Evolutionary conservation across 305 asterid species (phyloP).

Genomic region (Andrographis paniculata): DNA sequence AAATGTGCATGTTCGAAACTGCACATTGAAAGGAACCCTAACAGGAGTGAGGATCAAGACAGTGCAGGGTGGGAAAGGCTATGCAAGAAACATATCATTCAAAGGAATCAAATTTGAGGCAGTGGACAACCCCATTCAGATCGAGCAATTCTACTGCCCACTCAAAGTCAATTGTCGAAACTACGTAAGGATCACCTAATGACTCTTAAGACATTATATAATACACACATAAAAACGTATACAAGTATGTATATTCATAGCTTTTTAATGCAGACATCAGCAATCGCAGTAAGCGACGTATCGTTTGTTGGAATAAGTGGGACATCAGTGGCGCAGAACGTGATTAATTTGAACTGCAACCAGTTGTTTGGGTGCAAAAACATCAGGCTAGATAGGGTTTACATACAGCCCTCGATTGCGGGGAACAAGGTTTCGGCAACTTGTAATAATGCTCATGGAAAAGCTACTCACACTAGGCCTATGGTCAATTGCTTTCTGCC

Average conservation of each 20-base stretch:
- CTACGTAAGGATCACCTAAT: slow-evolving; percentile 15
- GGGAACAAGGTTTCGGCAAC: slow-evolving; percentile 28
- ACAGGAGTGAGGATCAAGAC: slow-evolving; percentile 63
- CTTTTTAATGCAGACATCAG: slow-evolving; percentile 31
- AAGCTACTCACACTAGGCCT: slow-evolving; percentile 40
- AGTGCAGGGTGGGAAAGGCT: slow-evolving; percentile 55
- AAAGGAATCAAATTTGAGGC: slow-evolving; percentile 37
- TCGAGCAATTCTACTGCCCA: slow-evolving; percentile 60
- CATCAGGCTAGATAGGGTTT: slow-evolving; percentile 35
- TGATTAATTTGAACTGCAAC: slow-evolving; percentile 45
- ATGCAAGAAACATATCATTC: slow-evolving; percentile 43
- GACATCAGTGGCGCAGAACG: slow-evolving; percentile 42
- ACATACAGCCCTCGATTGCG: slow-evolving; percentile 30
- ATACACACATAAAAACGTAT: no score
- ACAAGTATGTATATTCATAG: no score
- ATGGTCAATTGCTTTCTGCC: slow-evolving; percentile 35
- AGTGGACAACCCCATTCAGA: slow-evolving; percentile 43
- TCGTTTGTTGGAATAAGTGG: slow-evolving; percentile 38
- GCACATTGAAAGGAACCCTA: slow-evolving; percentile 37
- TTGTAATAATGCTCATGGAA: slow-evolving; percentile 53
- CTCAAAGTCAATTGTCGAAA: slow-evolving; percentile 35
- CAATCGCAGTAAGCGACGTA: slow-evolving; percentile 41
- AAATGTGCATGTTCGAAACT: slow-evolving; percentile 41
- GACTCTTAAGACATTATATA: not conserved
- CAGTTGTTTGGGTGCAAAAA: slow-evolving; percentile 32